Conservation (phyloP, 164 flowering plant genomes). For the Saururus chinensis region DNA sequence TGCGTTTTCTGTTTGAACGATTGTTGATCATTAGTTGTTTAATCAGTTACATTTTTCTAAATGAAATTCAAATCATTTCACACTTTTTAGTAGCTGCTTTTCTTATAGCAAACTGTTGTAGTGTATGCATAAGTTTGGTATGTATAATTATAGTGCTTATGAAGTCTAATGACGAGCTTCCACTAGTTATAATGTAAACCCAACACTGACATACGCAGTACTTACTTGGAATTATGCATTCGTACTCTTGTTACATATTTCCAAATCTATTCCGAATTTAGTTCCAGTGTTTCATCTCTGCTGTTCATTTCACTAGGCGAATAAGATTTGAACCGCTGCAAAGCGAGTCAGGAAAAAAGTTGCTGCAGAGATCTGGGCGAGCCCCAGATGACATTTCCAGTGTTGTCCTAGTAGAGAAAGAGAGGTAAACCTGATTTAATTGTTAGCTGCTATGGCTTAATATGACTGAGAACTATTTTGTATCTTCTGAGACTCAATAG, state of each 20-base stretch:
- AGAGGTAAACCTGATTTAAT: not conserved
- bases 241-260: not conserved
- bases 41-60: not conserved
- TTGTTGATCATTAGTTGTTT: no score
- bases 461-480: no score
- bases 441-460: no score
- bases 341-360: conserved; percentile 1
- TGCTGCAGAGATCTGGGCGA: conserved; percentile 2
- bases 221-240: no score
- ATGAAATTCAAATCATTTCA: no score
- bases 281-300: not conserved
- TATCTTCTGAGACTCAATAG: no score
- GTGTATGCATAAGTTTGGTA: no score
- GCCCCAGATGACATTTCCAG: conserved; percentile 3
- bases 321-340: conserved; percentile 5
- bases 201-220: no score
- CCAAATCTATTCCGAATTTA: not conserved
- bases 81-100: not conserved
- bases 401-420: conserved; percentile 2
- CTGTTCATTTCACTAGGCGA: not conserved
- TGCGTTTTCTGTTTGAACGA: conserved; percentile 7
- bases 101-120: not conserved
- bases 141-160: no score
- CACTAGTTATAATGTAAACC: no score
- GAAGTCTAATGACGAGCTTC: no score